These are phyloP conservation scores for Russula vinacea DNA, from an alignment of 768 basidiomycete species.

Conservation along the genomic window DNA sequence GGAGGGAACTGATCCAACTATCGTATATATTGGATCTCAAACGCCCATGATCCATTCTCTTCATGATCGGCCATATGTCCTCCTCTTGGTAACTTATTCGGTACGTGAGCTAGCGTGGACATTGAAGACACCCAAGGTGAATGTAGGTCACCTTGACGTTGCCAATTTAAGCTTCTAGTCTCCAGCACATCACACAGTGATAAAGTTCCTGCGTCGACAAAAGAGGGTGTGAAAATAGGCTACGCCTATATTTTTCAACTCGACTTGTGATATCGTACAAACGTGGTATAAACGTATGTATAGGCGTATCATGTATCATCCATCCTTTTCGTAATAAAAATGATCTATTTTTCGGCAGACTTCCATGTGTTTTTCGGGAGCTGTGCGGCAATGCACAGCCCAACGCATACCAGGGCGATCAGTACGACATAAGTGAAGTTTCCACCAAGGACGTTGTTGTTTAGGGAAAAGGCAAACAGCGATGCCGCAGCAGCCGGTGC, in stretches of 20 bases:
- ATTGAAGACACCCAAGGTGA: too few relatives aligned
- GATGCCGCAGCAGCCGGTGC: constrained; percentile 61
- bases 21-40: too few relatives aligned
- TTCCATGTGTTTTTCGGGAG: constrained; percentile 22
- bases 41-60: too few relatives aligned
- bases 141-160: too few relatives aligned
- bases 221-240: background rate
- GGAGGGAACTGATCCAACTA: too few relatives aligned
- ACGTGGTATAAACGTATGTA: background rate
- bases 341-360: background rate
- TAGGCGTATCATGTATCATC: background rate
- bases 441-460: constrained; percentile 49
- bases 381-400: constrained; percentile 18
- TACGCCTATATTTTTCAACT: constrained; percentile 8
- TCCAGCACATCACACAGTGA: background rate
- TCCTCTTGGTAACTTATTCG: too few relatives aligned
- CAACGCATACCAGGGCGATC: background rate
- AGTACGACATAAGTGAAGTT: constrained; percentile 23
- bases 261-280: background rate
- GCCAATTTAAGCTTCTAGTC: background rate
- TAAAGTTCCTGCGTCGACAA: background rate
- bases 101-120: too few relatives aligned
- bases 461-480: constrained; percentile 61
- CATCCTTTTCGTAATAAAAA: background rate
- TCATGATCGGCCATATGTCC: too few relatives aligned